Percentiles rank a stretch among this genome's conserved stretches.
These are phyloP conservation scores for Aquanectria penicillioides DNA, from an alignment of 2,329 filamentous ascomycete species.

Conservation along the genomic window DNA sequence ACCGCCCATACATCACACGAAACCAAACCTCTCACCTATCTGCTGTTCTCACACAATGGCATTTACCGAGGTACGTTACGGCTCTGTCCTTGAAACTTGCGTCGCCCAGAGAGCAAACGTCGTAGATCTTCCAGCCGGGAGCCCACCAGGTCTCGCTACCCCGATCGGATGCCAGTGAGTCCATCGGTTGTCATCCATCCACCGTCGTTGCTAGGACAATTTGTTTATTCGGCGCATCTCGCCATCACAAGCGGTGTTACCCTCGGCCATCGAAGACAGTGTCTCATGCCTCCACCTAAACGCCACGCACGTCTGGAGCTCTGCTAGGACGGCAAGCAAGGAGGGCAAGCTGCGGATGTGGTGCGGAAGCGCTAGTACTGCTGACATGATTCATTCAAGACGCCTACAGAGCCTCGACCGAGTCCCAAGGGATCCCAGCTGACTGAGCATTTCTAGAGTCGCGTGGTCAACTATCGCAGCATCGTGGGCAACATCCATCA, in stretches of 20 bases:
- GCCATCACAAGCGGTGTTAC: constrained; percentile 22
- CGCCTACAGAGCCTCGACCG: constrained; percentile 3
- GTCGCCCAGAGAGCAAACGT: no score
- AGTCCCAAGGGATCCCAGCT: not conserved
- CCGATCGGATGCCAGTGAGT: constrained; percentile 10
- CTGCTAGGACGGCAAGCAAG: constrained; percentile 30
- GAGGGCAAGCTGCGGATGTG: constrained; percentile 26
- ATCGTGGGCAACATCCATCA: not conserved
- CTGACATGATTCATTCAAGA: not conserved
- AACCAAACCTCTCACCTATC: no score
- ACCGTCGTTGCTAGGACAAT: constrained; percentile 33
- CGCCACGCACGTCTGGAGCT: constrained; percentile 24
- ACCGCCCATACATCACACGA: no score
- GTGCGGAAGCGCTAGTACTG: constrained; percentile 12
- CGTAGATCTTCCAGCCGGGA: no score
- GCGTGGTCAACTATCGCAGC: not conserved
- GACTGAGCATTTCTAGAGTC: not conserved
- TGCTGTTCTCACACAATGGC: no score
- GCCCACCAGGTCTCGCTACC: no score
- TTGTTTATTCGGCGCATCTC: constrained; percentile 25
- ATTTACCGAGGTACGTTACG: no score
- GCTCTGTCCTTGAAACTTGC: no score
- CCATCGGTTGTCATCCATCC: constrained; percentile 13
- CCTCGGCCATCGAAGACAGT: constrained; percentile 36
- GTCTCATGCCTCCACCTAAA: constrained; percentile 38